Evolutionary conservation across 306 rosid species (phyloP), one percentile per base, ranked within the genome.

Genomic region (Hippophae gyantsensis): DNA sequence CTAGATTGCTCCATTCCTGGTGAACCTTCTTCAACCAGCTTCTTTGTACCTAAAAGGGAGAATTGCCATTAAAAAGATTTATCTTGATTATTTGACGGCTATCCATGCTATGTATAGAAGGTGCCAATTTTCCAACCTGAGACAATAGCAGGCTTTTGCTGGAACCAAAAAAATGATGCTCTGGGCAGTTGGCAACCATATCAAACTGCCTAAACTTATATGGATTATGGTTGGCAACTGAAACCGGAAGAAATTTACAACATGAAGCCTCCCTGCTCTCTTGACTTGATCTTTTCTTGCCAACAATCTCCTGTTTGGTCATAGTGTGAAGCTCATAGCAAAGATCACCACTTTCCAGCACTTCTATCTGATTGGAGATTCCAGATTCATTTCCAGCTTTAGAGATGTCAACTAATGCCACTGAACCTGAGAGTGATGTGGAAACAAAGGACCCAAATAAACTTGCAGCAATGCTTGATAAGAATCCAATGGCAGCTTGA

Each of bases 11-110:
- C 99, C 99, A 93, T 76, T 93, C 99, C 66, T 72, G 85, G 61
- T 93, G 99, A 57, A 93, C 83, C 82, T 79, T 93, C 76, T 88
- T 93, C 64, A 76, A 66, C 99, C 96, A 93, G 63, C 69, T 76
- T 66, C 81, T 86, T 74, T 80, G 77, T 50, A 78, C 76, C 99
- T 88, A 55, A 8, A 43, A 73, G 41, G 38, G 57, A 72, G 65
- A 41, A 45, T 32, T 63, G 54, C 54, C 51, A 25, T 62, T 26
- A 59, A 25, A 32, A 4, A 47, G 58, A 63, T 60, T 18, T 61
- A 49, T 69, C 67, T 41, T 13, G 32, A 48, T 40, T 10, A 67
- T 60, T 48, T 52, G 41, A 57, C 51, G 56, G 50, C 40, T 38
- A 8, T n/a, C 51, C 25, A 3, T 42, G n/a, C 13, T 12, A 59